These are phyloP conservation scores for Collybia nuda DNA, from an alignment of 768 basidiomycete species.

Conservation along the genomic window DNA sequence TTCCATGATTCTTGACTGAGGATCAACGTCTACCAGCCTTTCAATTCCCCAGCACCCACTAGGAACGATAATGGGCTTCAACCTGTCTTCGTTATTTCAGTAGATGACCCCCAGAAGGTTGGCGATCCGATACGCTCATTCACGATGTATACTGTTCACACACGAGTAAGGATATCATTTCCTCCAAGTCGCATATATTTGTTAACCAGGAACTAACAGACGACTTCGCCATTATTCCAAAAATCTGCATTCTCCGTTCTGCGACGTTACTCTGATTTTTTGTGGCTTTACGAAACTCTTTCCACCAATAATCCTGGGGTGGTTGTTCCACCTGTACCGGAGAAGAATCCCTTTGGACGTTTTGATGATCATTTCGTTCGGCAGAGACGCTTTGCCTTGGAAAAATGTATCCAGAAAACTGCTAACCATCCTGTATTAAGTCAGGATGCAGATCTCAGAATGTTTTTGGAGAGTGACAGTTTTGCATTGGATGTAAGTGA, in stretches of 20 bases:
- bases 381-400: constrained; percentile 78
- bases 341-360: constrained; percentile 91
- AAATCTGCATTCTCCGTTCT: constrained; percentile 90
- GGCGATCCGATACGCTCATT: constrained; percentile 95
- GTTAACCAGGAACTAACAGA: constrained; percentile 39
- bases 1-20: neutral
- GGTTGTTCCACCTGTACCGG: constrained; percentile 94
- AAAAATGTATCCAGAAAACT: constrained; percentile 91
- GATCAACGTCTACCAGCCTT: neutral
- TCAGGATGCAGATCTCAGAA: constrained; percentile 82
- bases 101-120: constrained; percentile 96
- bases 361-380: constrained; percentile 93
- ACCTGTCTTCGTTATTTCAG: constrained; percentile 81
- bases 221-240: constrained; percentile 80
- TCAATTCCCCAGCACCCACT: constrained; percentile 7
- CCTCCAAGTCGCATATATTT: no score
- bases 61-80: constrained; percentile 49
- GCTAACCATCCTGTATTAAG: constrained; percentile 89
- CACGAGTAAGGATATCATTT: constrained; percentile 50
- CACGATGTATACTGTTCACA: constrained; percentile 96
- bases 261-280: constrained; percentile 95
- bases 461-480: constrained; percentile 92
- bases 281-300: constrained; percentile 93
- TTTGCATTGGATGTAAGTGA: constrained; percentile 83
- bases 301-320: constrained; percentile 93